Evolutionary conservation across 129 eudicot genomes (phyloP), one percentile per base, ranked within the genome.

Genomic region (Tagetes patula): DNA sequence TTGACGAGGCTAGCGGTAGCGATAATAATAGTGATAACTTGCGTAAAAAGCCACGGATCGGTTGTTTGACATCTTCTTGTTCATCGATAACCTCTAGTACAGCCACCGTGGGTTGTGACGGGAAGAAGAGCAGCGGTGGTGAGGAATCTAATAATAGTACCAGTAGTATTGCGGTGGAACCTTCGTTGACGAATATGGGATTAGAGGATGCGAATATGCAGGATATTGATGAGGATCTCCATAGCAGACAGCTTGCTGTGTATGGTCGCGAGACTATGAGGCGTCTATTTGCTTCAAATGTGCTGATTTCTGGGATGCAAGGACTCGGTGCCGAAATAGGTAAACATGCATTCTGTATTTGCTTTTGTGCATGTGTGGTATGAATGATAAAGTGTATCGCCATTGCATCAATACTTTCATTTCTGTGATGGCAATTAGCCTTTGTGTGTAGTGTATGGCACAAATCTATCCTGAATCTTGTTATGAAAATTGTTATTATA

Each of bases 191-290:
- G 13, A 79, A 82, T 41, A 90, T 90, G 97, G 91, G 93, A 37
- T 70, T 85, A 30, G 91, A 81, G 42, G 82, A 86, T 71, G 91
- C 83, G 34, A 82, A 81, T 67, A 77, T 83, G 67, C 82, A 83
- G 64, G 91, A 90, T 54, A 90, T 90, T 50, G 97, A 90, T 74
- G 97, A 95, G 81, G 97, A 95, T 85, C 96, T 90, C 3, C 99
- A 95, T 78, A 95, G 99, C 77, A 59, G 99, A 40, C 99, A 95
- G 88, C 91, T 95, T n/a, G 97, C 99, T 1, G 96, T 95, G 37
- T 95, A 95, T 73, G 99, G 99, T 2, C 96, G 99, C 13, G 99
- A 91, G 88, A 95, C 99, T 7, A 88, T 95, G 99, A 83, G 96
- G 63, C 70, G 89, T 31, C 85, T 90, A 6, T 95, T 95, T 68